These are phyloP conservation scores for Eucalyptus shirleyi DNA, from an alignment of 345 rosid species.

Conservation along the genomic window DNA sequence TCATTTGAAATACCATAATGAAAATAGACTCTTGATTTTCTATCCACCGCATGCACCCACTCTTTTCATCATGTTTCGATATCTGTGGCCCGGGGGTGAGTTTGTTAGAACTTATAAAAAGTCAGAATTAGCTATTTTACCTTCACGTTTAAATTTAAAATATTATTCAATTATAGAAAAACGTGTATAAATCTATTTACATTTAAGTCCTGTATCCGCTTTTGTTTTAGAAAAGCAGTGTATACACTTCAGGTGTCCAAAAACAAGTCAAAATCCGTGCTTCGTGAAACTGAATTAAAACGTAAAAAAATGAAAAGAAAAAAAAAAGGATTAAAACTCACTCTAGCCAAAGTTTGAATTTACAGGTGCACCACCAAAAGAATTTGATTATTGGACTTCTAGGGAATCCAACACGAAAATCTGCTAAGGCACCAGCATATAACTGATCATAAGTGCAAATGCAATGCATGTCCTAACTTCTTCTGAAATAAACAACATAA, in stretches of 20 bases:
- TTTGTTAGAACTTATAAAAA: background rate
- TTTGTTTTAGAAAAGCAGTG: background rate
- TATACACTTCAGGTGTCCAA: background rate
- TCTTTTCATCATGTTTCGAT: background rate
- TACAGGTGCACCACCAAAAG: background rate
- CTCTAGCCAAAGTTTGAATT: background rate
- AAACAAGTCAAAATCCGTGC: background rate
- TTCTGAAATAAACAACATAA: background rate
- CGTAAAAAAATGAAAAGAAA: background rate
- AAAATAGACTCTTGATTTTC: background rate
- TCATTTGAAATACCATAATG: background rate
- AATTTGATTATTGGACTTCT: background rate
- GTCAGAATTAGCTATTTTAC: background rate
- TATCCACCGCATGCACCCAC: background rate
- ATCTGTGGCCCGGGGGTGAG: background rate
- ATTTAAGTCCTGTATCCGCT: background rate
- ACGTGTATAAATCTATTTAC: background rate
- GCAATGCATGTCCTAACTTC: background rate
- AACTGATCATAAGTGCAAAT: background rate
- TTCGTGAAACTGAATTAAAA: background rate
- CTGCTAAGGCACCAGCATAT: background rate
- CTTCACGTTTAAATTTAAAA: background rate
- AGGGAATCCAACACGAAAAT: background rate
- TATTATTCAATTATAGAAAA: background rate
- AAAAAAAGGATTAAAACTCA: background rate